Percentiles rank a stretch among this genome's conserved stretches.
These are phyloP conservation scores for Russula virescens DNA, from an alignment of 768 basidiomycete species.

Conservation along the genomic window DNA sequence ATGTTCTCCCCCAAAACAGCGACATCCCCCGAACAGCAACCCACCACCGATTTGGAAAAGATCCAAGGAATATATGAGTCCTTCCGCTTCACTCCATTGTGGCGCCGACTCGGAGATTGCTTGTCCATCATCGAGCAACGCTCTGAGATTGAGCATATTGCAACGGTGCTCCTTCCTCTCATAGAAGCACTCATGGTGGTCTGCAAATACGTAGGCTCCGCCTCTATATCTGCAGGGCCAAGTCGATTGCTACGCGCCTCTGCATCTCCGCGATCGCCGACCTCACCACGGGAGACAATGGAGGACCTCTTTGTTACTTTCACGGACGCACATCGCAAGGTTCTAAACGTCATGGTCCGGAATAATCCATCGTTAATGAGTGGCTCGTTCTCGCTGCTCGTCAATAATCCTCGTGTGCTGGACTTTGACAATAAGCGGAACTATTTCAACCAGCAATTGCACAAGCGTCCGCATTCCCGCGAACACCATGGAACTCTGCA, in stretches of 20 bases:
- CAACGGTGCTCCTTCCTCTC: constrained; percentile 86
- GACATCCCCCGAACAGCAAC: constrained; percentile 32
- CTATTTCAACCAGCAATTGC: constrained; percentile 89
- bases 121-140: constrained; percentile 76
- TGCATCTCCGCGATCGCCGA: constrained; percentile 60
- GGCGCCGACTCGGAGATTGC: constrained; percentile 88
- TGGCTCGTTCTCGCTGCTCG: constrained; percentile 93
- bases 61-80: constrained; percentile 86
- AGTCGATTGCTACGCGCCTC: constrained; percentile 55
- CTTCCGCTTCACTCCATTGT: constrained; percentile 84
- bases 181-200: constrained; percentile 99
- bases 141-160: constrained; percentile 77
- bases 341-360: constrained; percentile 95
- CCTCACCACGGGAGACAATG: constrained; percentile 68
- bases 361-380: constrained; percentile 98
- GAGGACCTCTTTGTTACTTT: constrained; percentile 90
- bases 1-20: constrained; percentile 71
- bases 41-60: constrained; percentile 62
- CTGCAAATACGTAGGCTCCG: constrained; percentile 86
- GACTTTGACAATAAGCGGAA: constrained; percentile 99
- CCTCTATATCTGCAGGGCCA: constrained; percentile 40
- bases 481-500: constrained; percentile 82
- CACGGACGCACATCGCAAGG: constrained; percentile 88
- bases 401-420: constrained; percentile 92
- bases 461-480: constrained; percentile 70